Percentiles rank a stretch among this genome's conserved stretches.
These are phyloP conservation scores for Pisolithus orientalis DNA, from an alignment of 768 basidiomycete species.

Conservation along the genomic window DNA sequence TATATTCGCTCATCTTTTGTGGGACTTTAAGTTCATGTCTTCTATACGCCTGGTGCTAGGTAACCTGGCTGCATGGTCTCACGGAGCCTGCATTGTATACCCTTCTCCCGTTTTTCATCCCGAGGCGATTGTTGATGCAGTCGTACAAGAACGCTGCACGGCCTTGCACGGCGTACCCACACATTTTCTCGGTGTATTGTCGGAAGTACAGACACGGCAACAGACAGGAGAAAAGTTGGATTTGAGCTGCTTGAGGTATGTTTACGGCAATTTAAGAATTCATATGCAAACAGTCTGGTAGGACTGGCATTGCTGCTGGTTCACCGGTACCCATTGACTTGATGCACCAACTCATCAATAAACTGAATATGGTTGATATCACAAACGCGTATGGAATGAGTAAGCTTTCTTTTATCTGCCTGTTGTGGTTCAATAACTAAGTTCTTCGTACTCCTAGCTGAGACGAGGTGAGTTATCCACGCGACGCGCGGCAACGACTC, in stretches of 20 bases:
- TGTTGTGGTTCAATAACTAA: neutral
- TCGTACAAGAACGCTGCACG: constrained; percentile 66
- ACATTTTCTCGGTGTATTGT: constrained; percentile 71
- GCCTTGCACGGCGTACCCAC: constrained; percentile 83
- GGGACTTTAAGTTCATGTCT: constrained; percentile 7
- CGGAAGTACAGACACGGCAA: constrained; percentile 55
- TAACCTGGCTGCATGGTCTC: constrained; percentile 72
- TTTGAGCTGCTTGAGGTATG: constrained; percentile 49
- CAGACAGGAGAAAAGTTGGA: constrained; percentile 41
- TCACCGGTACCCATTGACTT: constrained; percentile 73
- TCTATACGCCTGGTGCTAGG: constrained; percentile 68
- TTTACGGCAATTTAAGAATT: neutral
- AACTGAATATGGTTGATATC: constrained; percentile 61
- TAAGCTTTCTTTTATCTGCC: constrained; percentile 30
- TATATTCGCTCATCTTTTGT: constrained; percentile 1
- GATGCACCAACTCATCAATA: constrained; percentile 65
- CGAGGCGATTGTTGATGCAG: constrained; percentile 58
- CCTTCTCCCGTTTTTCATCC: constrained; percentile 63
- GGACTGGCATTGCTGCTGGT: constrained; percentile 81
- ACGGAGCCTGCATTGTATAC: constrained; percentile 71
- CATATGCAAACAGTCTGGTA: constrained; percentile 16
- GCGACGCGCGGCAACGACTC: neutral
- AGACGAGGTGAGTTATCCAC: constrained; percentile 46
- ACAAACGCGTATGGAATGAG: constrained; percentile 88
- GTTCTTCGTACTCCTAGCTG: constrained; percentile 39